Base-by-base conservation (phyloP, 805 yeast species). In the Zygosaccharomyces pseudorouxii region DNA sequence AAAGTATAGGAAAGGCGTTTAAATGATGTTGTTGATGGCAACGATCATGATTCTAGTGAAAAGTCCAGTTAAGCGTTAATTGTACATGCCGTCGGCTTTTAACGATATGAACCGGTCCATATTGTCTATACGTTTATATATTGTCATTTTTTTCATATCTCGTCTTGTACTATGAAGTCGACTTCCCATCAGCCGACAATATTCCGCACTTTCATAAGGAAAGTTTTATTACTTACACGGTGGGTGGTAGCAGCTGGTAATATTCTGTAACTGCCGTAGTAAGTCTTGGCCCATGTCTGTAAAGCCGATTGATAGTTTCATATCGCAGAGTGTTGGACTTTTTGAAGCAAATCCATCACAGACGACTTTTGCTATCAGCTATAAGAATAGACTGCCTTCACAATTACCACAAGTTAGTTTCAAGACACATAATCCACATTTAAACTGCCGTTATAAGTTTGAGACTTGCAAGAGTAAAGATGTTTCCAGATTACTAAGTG, bases 401-500 rank as follows among this genome's bases (percentile, higher is more conserved):
- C 36, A 35, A 12, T 31, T 28, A 27, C 55, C 42, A 11, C 31
- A 42, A 8, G 69, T 63, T 2, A 42, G 60, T 6, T 79, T 85
- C 64, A 86, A 84, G 61, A 75, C 85, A 0, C 82, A 68, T 56
- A 89, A 87, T 60, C 77, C 89, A 2, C 74, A 69, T 14, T 71
- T 80, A 14, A 90, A 90, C 6, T 73, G 81, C 36, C 75, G 82
- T 51, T 76, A 82, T 64, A 75, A 73, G 51, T 79, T 74, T 61
- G 73, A 71, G 50, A 81, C 92, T 0, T 69, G 71, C 53, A 82
- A 83, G 55, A 68, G 75, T 42, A 87, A 88, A 62, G 95, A 89
- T 64, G 76, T 89, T 39, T 80, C 87, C 20, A 76, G 90, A 55
- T 61, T 89, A 19, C 69, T 86, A 62, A 78, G 86, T 42, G 84